phyloP scores from a whole-genome alignment of 2,329 filamentous ascomycete genomes.

The Aspergillus caelatus region DNA sequence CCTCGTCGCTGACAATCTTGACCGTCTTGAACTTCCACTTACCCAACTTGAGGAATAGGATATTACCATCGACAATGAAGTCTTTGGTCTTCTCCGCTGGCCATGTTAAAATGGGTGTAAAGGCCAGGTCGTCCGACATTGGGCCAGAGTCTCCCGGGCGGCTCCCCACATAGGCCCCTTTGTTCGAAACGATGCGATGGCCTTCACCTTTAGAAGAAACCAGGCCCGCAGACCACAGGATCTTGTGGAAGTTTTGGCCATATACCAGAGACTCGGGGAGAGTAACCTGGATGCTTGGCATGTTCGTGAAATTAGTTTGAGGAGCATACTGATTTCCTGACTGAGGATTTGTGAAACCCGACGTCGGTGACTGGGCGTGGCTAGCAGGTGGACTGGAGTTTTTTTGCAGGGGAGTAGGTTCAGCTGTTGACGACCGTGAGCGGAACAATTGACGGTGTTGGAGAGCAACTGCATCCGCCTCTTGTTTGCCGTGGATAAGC shows the following conservation, averaged over 20 bases:
- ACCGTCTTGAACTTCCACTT: constrained; percentile 65
- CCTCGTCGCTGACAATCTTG: constrained; percentile 57
- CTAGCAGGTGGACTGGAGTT: constrained; percentile 21
- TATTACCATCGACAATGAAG: constrained; percentile 53
- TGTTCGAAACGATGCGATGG: constrained; percentile 51
- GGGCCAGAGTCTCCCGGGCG: constrained; percentile 42
- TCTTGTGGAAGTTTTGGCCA: constrained; percentile 50
- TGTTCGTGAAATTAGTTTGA: constrained; percentile 43
- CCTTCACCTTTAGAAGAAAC: constrained; percentile 56
- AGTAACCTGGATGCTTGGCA: constrained; percentile 40
- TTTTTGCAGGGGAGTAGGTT: constrained; percentile 35
- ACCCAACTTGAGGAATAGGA: constrained; percentile 59
- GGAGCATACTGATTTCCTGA: constrained; percentile 44
- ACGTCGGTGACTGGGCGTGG: constrained; percentile 23
- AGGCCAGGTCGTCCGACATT: constrained; percentile 51
- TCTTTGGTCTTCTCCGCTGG: constrained; percentile 46
- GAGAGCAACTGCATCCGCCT: constrained; percentile 64
- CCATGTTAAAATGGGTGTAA: constrained; percentile 53
- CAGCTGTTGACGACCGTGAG: constrained; percentile 35
- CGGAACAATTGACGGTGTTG: constrained; percentile 56
- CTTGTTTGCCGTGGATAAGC: constrained; percentile 71
- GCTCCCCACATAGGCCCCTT: constrained; percentile 55
- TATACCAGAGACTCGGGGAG: constrained; percentile 55
- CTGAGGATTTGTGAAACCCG: constrained; percentile 33
- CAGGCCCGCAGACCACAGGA: constrained; percentile 56